A percentile compares a stretch with the other conserved stretches of the same genome.
Evolutionary conservation across 768 basidiomycete genomes (phyloP).

Genomic region (Dioszegia aurantiaca): DNA sequence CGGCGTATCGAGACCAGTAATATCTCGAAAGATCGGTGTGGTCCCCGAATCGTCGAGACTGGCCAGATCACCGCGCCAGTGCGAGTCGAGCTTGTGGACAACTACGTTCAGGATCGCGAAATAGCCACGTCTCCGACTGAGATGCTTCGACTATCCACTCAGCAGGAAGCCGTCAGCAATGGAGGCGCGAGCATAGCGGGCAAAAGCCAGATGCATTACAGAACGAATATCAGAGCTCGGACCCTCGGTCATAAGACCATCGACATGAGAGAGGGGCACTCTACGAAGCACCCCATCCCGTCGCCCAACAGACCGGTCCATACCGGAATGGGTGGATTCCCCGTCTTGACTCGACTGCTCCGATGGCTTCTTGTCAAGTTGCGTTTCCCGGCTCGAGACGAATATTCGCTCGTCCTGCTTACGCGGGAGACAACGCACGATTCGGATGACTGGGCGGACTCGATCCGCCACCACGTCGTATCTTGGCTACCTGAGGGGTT

Average conservation of each 20-base stretch:
- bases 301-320: background rate
- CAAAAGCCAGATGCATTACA: background rate
- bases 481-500: conserved; percentile 44
- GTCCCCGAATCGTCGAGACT: background rate
- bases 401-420: conserved; percentile 1
- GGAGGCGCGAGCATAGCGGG: no score
- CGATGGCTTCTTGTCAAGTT: background rate
- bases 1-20: conserved; percentile 13
- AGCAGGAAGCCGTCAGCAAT: no score
- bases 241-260: conserved; percentile 3
- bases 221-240: background rate
- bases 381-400: background rate
- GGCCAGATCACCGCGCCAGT: conserved; percentile 2
- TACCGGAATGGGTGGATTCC: conserved; percentile 2
- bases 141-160: background rate
- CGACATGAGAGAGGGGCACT: background rate
- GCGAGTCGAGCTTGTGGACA: background rate
- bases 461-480: conserved; percentile 21
- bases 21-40: background rate
- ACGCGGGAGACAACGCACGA: background rate
- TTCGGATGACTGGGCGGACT: conserved; percentile 20
- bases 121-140: background rate
- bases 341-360: background rate
- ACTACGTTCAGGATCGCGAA: conserved; percentile 2
- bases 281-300: background rate